phyloP scores from a whole-genome alignment of 176 grass and related monocot species.

The Ensete ventricosum region DNA sequence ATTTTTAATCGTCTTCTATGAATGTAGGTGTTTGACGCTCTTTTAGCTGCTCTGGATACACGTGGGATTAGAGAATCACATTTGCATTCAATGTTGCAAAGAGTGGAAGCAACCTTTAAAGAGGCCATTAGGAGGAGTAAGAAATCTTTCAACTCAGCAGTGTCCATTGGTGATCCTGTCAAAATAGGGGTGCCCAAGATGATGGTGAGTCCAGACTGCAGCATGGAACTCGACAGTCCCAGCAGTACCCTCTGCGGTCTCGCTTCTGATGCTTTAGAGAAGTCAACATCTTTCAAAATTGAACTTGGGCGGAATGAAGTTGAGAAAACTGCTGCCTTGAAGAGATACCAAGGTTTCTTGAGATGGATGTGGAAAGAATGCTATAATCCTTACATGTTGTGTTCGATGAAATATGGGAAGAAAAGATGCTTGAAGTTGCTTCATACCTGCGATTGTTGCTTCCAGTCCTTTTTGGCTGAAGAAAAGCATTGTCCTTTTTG shows the following conservation, averaged over 20 bases:
- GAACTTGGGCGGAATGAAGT: conserved; percentile 57
- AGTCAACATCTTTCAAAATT: conserved; percentile 67
- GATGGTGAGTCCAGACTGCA: conserved; percentile 34
- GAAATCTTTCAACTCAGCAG: conserved; percentile 18
- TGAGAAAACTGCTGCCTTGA: conserved; percentile 57
- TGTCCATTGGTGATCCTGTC: conserved; percentile 23
- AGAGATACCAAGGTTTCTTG: conserved; percentile 57
- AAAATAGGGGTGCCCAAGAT: conserved; percentile 38
- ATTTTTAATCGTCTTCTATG: conserved; percentile 5
- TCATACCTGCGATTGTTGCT: conserved; percentile 54
- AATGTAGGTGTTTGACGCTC: conserved; percentile 80
- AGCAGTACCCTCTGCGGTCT: conserved; percentile 46
- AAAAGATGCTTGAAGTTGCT: conserved; percentile 54
- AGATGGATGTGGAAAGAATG: conserved; percentile 88
- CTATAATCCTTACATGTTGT: conserved; percentile 30
- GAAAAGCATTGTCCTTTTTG: conserved; percentile 74
- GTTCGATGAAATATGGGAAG: conserved; percentile 50
- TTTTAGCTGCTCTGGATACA: conserved; percentile 63
- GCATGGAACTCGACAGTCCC: conserved; percentile 57
- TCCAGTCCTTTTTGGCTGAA: conserved; percentile 61
- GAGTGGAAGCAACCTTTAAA: conserved; percentile 75
- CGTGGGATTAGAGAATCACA: conserved; percentile 78
- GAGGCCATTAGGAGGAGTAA: conserved; percentile 50
- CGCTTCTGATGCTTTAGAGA: conserved; percentile 40
- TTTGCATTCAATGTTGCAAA: conserved; percentile 82